Evolutionary conservation across 768 basidiomycete species (phyloP).

Genomic region (Kwoniella pini): DNA sequence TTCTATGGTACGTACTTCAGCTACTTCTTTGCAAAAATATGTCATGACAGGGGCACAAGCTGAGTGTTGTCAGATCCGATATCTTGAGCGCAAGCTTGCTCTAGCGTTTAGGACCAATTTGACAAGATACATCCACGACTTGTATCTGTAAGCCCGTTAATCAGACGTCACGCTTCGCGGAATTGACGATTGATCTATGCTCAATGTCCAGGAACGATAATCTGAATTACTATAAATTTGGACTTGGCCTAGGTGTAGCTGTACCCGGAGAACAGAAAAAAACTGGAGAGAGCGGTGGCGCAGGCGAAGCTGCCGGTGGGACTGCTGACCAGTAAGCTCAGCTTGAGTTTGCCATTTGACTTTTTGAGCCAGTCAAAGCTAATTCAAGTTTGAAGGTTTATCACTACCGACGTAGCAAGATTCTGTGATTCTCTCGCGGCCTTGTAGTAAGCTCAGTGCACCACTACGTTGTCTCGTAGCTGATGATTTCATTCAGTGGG

Average conservation of each 20-base stretch:
- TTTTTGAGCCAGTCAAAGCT: not conserved
- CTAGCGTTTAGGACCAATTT: constrained; percentile 79
- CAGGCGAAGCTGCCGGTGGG: constrained; percentile 56
- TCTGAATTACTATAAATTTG: constrained; percentile 56
- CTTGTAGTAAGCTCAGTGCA: constrained; percentile 71
- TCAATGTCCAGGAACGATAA: constrained; percentile 50
- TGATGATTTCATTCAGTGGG: constrained; percentile 61
- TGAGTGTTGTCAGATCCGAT: constrained; percentile 66
- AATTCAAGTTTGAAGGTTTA: constrained; percentile 58
- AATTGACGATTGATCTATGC: not conserved
- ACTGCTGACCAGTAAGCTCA: constrained; percentile 69
- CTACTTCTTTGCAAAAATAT: not conserved
- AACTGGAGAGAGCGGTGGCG: constrained; percentile 10
- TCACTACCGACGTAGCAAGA: constrained; percentile 86
- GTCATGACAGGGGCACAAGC: not conserved
- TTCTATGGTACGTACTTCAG: constrained; percentile 67
- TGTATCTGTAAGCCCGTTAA: constrained; percentile 73
- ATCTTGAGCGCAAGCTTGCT: constrained; percentile 82
- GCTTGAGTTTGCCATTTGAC: not conserved
- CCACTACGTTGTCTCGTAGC: not conserved
- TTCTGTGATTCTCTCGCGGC: constrained; percentile 84
- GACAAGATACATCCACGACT: constrained; percentile 85
- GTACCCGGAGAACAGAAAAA: constrained; percentile 15
- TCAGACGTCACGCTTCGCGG: constrained; percentile 59
- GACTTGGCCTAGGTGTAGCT: constrained; percentile 48